Percentiles rank a stretch among this genome's conserved stretches.
These are phyloP conservation scores for Phytopythium aichiense DNA, from an alignment of 352 stramenopile genomes.

Conservation along the genomic window DNA sequence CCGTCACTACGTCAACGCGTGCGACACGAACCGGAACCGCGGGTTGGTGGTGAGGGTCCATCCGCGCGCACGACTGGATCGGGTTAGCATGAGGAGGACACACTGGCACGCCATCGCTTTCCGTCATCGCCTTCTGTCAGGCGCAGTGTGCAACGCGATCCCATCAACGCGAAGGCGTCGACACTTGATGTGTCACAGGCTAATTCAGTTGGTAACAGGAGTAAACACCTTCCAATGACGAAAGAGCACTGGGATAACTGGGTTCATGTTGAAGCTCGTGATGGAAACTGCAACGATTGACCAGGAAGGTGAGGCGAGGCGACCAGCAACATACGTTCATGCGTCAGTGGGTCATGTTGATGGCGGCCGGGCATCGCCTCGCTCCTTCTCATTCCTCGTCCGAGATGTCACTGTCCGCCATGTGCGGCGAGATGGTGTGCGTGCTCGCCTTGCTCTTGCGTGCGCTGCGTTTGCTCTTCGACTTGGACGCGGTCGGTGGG, in stretches of 20 bases:
- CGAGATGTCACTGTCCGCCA: conserved; percentile 33
- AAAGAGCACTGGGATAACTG: background rate
- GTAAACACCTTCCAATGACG: background rate
- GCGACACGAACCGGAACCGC: too few relatives aligned
- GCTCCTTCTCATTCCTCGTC: conserved; percentile 20
- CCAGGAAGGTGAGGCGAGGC: background rate
- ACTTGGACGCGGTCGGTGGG: background rate
- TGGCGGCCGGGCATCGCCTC: background rate
- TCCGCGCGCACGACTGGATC: too few relatives aligned
- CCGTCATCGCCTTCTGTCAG: too few relatives aligned
- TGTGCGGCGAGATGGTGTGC: conserved; percentile 35
- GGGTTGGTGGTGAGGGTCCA: too few relatives aligned
- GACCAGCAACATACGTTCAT: background rate
- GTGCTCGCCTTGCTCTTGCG: conserved; percentile 14
- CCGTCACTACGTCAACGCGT: too few relatives aligned
- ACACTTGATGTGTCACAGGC: background rate
- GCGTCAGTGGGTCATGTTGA: background rate
- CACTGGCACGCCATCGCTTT: too few relatives aligned
- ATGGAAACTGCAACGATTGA: background rate
- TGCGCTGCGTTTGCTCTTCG: conserved; percentile 2
- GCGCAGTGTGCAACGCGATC: too few relatives aligned
- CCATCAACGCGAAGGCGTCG: too few relatives aligned
- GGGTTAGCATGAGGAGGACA: too few relatives aligned
- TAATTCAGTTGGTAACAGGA: background rate
- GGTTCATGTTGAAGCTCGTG: background rate